Evolutionary conservation across 306 rosid genomes (phyloP).

Genomic region (Vigna angularis): DNA sequence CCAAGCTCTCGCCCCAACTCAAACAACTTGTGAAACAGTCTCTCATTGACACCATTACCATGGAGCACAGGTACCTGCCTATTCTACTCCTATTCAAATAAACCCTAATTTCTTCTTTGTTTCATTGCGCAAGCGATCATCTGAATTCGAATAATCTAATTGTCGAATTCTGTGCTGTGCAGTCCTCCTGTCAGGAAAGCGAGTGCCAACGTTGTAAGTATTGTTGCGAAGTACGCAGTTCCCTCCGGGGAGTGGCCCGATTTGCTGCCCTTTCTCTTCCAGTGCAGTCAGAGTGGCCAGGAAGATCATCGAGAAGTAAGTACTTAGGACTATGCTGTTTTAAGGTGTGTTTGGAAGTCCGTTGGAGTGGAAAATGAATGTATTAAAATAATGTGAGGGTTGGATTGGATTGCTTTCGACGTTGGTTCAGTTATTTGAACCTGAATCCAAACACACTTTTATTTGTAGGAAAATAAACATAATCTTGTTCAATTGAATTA

Average conservation of each 20-base stretch:
- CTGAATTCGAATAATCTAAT: background rate
- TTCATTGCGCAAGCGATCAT: background rate
- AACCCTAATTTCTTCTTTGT: background rate
- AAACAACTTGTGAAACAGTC: conserved; percentile 85
- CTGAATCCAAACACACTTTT: background rate
- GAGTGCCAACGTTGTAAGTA: conserved; percentile 93
- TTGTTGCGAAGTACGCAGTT: conserved; percentile 91
- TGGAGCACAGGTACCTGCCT: conserved; percentile 76
- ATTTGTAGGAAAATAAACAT: no score
- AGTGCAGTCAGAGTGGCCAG: conserved; percentile 91
- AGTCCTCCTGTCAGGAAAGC: conserved; percentile 97
- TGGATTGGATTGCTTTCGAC: background rate
- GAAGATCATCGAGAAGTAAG: conserved; percentile 97
- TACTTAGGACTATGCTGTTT: background rate
- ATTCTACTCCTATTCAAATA: background rate
- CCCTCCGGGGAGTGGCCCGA: conserved; percentile 98
- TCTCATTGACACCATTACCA: conserved; percentile 81
- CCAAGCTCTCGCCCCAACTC: conserved; percentile 80
- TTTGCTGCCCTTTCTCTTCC: conserved; percentile 91
- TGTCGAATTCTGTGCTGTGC: background rate
- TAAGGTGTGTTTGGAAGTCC: background rate
- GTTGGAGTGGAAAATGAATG: no score
- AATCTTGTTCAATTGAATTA: no score
- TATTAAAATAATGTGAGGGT: background rate
- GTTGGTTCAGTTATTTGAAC: no score